Conservation (phyloP, 768 basidiomycete species). For the Amyloporia xantha region DNA sequence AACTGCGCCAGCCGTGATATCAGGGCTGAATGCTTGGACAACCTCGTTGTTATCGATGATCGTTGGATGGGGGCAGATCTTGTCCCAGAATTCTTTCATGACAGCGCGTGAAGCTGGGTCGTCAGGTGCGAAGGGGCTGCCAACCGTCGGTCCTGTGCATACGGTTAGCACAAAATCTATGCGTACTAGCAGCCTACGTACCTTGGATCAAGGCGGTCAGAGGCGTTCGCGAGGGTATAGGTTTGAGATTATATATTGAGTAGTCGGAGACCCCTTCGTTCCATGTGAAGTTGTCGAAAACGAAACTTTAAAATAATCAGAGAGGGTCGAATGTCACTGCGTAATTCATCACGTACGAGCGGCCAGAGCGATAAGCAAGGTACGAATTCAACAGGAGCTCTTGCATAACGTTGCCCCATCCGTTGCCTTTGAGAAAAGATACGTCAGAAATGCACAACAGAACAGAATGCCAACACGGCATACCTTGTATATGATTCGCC, state of each 20-base stretch:
- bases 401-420: conserved; percentile 36
- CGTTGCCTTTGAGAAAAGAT: conserved; percentile 22
- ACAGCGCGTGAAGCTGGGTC: conserved; percentile 31
- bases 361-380: conserved; percentile 28
- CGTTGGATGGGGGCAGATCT: conserved; percentile 34
- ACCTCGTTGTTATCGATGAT: conserved; percentile 20
- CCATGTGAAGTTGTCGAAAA: conserved; percentile 56
- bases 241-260: conserved; percentile 38
- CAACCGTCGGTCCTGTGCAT: conserved; percentile 34
- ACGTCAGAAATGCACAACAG: neutral
- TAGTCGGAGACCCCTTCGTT: conserved; percentile 30
- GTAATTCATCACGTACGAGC: conserved; percentile 32
- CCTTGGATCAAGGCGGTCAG: conserved; percentile 46
- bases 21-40: conserved; percentile 22
- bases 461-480: no score
- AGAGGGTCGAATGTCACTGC: neutral
- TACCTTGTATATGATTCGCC: conserved; percentile 40
- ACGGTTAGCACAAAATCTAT: neutral
- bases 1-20: conserved; percentile 23
- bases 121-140: conserved; percentile 29
- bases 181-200: no score
- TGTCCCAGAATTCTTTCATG: conserved; percentile 29
- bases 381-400: conserved; percentile 29
- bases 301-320: conserved; percentile 24
- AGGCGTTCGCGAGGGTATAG: conserved; percentile 46